These are phyloP conservation scores for Boletus rubescentipes DNA, from an alignment of 768 basidiomycete species.

Conservation along the genomic window DNA sequence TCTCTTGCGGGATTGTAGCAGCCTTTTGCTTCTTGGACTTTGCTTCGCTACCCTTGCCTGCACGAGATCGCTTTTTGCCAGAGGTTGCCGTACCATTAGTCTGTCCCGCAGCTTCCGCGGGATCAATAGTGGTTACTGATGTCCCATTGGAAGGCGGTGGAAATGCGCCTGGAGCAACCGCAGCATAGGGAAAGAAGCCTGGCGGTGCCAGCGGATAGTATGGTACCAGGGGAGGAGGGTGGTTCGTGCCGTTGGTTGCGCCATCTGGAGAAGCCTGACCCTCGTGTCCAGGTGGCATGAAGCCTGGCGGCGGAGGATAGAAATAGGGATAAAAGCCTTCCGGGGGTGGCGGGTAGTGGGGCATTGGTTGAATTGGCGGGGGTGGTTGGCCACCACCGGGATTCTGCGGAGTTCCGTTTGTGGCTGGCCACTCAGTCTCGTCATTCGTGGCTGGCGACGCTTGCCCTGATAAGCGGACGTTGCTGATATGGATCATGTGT, in stretches of 20 bases:
- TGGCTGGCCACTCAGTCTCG: conserved; percentile 36
- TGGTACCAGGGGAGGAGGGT: conserved; percentile 32
- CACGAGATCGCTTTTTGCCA: conserved; percentile 31
- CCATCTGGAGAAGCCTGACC: conserved; percentile 35
- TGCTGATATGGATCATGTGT: conserved; percentile 2
- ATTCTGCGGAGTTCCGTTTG: conserved; percentile 22
- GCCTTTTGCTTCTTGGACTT: conserved; percentile 36
- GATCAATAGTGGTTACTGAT: conserved; percentile 26
- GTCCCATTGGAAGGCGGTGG: conserved; percentile 31
- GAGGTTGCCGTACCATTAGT: conserved; percentile 16
- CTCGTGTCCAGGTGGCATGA: conserved; percentile 39
- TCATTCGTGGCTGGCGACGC: conserved; percentile 17
- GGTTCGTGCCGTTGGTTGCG: conserved; percentile 27
- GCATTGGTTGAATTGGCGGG: conserved; percentile 27
- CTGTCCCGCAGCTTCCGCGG: conserved; percentile 19
- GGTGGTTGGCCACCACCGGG: conserved; percentile 19
- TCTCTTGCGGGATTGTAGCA: conserved; percentile 6
- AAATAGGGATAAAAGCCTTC: conserved; percentile 47
- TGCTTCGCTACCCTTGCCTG: conserved; percentile 29
- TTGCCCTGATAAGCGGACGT: conserved; percentile 14
- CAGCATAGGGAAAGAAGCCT: conserved; percentile 39
- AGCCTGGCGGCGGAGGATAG: conserved; percentile 42
- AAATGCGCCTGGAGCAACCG: conserved; percentile 31
- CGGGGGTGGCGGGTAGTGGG: conserved; percentile 36
- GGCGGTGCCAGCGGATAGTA: conserved; percentile 41